Evolutionary conservation across 1,284 basidiomycete genomes (phyloP).

Genomic region (Sanghuangporus sanghuang): DNA sequence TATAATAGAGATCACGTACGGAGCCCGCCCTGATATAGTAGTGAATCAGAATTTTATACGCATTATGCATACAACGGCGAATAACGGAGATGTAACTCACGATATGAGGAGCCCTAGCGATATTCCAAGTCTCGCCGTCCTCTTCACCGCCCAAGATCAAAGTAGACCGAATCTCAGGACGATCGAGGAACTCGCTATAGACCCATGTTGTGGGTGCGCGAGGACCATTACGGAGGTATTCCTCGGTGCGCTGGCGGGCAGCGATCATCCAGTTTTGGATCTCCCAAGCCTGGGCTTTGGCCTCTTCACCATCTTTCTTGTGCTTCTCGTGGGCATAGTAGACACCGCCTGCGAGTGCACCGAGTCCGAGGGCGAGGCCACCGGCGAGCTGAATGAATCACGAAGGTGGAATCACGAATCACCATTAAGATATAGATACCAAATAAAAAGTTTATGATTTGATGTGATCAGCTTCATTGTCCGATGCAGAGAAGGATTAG

Average conservation of each 20-base stretch:
- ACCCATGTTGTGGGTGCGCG: constrained; percentile 50
- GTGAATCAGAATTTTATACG: not conserved
- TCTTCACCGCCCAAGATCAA: constrained; percentile 10
- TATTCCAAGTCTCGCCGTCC: constrained; percentile 9
- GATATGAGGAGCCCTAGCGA: constrained; percentile 14
- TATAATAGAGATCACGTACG: constrained; percentile 2
- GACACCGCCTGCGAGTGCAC: constrained; percentile 40
- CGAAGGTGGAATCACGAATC: not conserved
- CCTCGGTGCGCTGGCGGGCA: constrained; percentile 45
- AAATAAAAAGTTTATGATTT: not conserved
- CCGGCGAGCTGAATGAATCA: constrained; percentile 48
- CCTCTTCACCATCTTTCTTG: constrained; percentile 54
- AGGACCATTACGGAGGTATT: constrained; percentile 42
- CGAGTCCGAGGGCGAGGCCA: constrained; percentile 51
- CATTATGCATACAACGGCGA: not conserved
- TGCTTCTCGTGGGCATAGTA: constrained; percentile 50
- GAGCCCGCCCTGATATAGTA: constrained; percentile 9
- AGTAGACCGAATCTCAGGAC: constrained; percentile 1
- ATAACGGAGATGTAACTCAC: constrained; percentile 5
- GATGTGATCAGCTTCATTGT: not conserved
- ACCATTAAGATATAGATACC: not conserved
- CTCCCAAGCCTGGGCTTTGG: constrained; percentile 47
- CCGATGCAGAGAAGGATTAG: not conserved
- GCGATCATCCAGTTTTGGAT: constrained; percentile 52
- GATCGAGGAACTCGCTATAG: constrained; percentile 10